Conservation (phyloP, 352 stramenopile species). For the Thraustochytrium sp. region DNA sequence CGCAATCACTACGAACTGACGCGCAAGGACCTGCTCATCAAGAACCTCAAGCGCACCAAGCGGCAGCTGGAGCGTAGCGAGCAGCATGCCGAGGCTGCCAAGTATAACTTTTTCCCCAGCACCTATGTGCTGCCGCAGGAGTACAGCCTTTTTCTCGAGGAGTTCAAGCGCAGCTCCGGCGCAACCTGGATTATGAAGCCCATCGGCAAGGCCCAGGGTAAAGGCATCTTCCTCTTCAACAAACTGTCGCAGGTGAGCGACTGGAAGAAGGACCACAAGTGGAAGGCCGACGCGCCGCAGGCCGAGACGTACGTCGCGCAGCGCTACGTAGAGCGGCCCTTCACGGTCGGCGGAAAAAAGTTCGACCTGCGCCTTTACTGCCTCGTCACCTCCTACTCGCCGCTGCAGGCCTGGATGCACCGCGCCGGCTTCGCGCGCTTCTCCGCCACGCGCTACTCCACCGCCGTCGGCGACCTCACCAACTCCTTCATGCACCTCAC, state of each 20-base stretch:
- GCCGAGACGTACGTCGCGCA: conserved; percentile 79
- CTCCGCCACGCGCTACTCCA: conserved; percentile 49
- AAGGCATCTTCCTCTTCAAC: conserved; percentile 87
- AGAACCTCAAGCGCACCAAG: conserved; percentile 83
- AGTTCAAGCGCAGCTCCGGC: conserved; percentile 80
- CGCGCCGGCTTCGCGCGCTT: conserved; percentile 82
- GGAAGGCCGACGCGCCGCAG: conserved; percentile 55
- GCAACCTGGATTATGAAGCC: conserved; percentile 90
- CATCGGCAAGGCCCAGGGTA: conserved; percentile 74
- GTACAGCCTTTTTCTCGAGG: conserved; percentile 85
- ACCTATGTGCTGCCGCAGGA: conserved; percentile 88
- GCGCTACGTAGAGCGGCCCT: conserved; percentile 77
- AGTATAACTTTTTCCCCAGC: conserved; percentile 79
- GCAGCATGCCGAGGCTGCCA: conserved; percentile 50
- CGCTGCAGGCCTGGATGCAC: conserved; percentile 70
- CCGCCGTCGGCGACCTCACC: conserved; percentile 68
- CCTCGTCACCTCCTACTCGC: conserved; percentile 76
- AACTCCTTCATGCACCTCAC: conserved; percentile 89
- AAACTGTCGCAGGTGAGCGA: conserved; percentile 83
- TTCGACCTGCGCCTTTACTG: conserved; percentile 86
- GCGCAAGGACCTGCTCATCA: conserved; percentile 74
- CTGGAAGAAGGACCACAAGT: conserved; percentile 68
- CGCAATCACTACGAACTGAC: conserved; percentile 86
- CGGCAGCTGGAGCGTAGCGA: conserved; percentile 66
- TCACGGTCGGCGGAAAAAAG: conserved; percentile 83